Base-by-base conservation (phyloP, 2,329 filamentous ascomycete species). In the Colletotrichum sp. region DNA sequence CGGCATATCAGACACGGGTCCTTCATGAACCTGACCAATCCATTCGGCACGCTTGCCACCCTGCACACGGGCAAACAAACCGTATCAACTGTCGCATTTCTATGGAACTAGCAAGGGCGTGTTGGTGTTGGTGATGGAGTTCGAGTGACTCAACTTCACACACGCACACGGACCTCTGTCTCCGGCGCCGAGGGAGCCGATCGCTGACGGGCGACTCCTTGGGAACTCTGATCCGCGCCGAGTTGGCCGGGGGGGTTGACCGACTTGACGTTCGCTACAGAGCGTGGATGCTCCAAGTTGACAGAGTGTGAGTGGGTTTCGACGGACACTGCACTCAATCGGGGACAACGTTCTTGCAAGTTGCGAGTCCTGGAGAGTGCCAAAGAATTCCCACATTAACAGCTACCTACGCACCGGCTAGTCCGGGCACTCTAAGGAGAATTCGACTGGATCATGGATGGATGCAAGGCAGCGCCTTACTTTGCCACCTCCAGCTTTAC, bases 131-230 rank as follows among this genome's bases (percentile, higher is more conserved):
- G 55, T 55, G 38, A 34, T 60, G 24, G 43, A 30, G 28, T 30
- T 67, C 34, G 28, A 61, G 63, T 68, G 73, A 64, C 61, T 72
- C 69, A 67, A 64, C 24, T 24, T 58, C 38, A 32, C 61, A 52
- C 34, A 69, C 43, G 28, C 63, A 52, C 34, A 75, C 36, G 68
- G 65, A 28, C 74, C 57, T 65, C 32, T 32, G 24, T 24, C 60
- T 36, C 68, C 64, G 69, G 36, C 73, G 69, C 63, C 69, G 73
- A 69, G 24, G n/a, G 34, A 64, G 73, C 73, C 73, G 64, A 68
- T 70, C 71, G n/a, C 34, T 65, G 64, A 57, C 64, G 43, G 32
- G 38, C 26, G 43, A 36, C 38, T 36, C 71, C 67, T 61, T 63
- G 57, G 28, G 21, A 36, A 61, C 72, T 72, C n/a, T n/a, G 55